phyloP scores from a whole-genome alignment of 768 basidiomycete genomes.

The Termitomyces sp. region DNA sequence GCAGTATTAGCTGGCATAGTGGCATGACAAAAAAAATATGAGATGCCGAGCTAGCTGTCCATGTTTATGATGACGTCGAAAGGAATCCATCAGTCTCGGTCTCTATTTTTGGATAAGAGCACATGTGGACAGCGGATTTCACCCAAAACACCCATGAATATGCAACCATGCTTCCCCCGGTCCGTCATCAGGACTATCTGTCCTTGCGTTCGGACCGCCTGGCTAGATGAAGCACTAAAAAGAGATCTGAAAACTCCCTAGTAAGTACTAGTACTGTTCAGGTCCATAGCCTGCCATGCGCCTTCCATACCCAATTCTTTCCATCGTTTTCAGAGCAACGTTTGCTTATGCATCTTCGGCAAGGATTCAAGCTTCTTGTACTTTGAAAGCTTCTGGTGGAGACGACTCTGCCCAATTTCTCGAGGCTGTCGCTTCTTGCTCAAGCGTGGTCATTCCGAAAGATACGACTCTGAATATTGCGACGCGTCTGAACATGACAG shows the following conservation, averaged over 20 bases:
- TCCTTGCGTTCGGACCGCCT: conserved; percentile 9
- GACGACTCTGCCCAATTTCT: conserved; percentile 50
- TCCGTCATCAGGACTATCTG: conserved; percentile 5
- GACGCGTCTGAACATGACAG: conserved; percentile 50
- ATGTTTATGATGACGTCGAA: too few relatives aligned
- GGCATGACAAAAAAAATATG: too few relatives aligned
- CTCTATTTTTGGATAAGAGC: background rate
- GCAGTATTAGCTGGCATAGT: too few relatives aligned
- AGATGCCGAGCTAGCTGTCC: too few relatives aligned
- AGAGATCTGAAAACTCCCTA: background rate
- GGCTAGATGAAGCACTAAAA: background rate
- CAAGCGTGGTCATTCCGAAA: conserved; percentile 37
- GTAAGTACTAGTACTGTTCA: background rate
- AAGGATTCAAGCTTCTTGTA: conserved; percentile 25
- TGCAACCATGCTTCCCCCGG: conserved; percentile 3
- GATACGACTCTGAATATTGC: conserved; percentile 45
- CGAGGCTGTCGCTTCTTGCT: conserved; percentile 34
- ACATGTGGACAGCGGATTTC: background rate
- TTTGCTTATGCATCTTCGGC: conserved; percentile 2
- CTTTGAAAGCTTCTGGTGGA: conserved; percentile 35
- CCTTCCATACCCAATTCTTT: background rate
- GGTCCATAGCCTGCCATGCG: conserved; percentile 2
- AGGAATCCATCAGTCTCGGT: background rate
- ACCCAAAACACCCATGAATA: background rate
- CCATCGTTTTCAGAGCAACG: conserved; percentile 1